Evolutionary conservation across 495 filamentous ascomycete genomes (phyloP), one percentile per base, ranked within the genome.

Genomic region (Penicillium cataractarum): DNA sequence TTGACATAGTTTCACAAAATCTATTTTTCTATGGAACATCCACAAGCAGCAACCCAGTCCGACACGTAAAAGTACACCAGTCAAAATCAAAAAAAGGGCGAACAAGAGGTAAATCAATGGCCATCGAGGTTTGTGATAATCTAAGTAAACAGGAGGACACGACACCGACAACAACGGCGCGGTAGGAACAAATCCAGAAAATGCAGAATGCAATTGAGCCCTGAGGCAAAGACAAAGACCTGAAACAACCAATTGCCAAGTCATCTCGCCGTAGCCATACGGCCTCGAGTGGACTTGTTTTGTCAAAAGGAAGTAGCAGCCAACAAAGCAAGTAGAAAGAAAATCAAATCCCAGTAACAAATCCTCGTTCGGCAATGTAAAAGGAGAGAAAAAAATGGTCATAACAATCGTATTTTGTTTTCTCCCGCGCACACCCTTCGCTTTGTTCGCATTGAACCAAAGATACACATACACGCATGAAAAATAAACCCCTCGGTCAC

Each of bases 321-420:
- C 15, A 52, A n/a, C 37, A 48, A 8, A 39, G 26, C 27, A 49
- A 40, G 15, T 40, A 29, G 37, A 32, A 57, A n/a, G 27, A 19
- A n/a, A 42, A 54, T 19, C 13, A 54, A n/a, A 39, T 50, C 24
- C 29, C 39, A 50, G 24, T n/a, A 42, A 48, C 24, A n/a, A n/a
- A 46, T 46, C 24, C 22, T 49, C 46, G 12, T 26, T 49, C 24
- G 46, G 24, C 46, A 49, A 27, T 26, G 24, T 35, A 22, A 13
- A 44, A 29, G 52, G 24, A 39, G 4, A 46, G 32, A 55, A 53
- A 55, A 56, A 53, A 68, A 62, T 42, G 65, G 65, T 70, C 67
- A 72, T 70, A 56, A 68, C 33, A 72, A 72, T 72, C 70, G 67
- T 72, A 68, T 67, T 70, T 72, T 71, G 64, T 48, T 53, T 62